Base-by-base conservation (phyloP, 2,329 filamentous ascomycete species). In the Scedosporium apiospermum region DNA sequence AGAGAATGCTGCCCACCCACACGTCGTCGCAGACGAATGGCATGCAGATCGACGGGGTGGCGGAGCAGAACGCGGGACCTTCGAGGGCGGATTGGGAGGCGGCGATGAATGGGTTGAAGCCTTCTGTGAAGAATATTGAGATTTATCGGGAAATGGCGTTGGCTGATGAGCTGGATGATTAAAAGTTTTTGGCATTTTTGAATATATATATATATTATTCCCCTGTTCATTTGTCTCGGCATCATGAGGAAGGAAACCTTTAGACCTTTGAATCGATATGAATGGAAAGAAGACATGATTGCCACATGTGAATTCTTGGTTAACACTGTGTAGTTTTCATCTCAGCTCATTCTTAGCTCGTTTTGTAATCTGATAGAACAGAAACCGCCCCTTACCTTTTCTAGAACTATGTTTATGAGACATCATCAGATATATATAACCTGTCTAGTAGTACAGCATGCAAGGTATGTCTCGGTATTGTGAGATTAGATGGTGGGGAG, bases 1-100 rank as follows among this genome's bases (percentile, higher is more conserved):
- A 72, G 57, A 71, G 75, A 55, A 78, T 73, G 63, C 64, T 77
- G 49, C 49, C n/a, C 49, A 21, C n/a, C 1, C 49, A n/a, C n/a
- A 12, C 49, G 21, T 21, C 44, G 10, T 21, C 49, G 21, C 30
- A 34, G 30, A 10, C 30, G 30, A 34, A 34, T 34, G 42, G 68
- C 67, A 6, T 66, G 70, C 30, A 70, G 68, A 42, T 53, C 66
- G n/a, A 63, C 60, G 14, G 65, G 30, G 9, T 34, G 30, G 30
- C 57, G 59, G 70, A 66, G 41, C 71, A 73, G 51, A 69, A 74
- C 9, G 69, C 68, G 30, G 66, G 69, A 41, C 72, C 81, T 14
- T 71, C 69, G 1, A 65, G 66, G 2, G 73, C 71, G 21, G 82
- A 86, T 66, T 86, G 83, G 82, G 78, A 83, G 67, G 69, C 69